These are phyloP conservation scores for Serendipita sp. DNA, from an alignment of 1,284 basidiomycete genomes.

Conservation along the genomic window DNA sequence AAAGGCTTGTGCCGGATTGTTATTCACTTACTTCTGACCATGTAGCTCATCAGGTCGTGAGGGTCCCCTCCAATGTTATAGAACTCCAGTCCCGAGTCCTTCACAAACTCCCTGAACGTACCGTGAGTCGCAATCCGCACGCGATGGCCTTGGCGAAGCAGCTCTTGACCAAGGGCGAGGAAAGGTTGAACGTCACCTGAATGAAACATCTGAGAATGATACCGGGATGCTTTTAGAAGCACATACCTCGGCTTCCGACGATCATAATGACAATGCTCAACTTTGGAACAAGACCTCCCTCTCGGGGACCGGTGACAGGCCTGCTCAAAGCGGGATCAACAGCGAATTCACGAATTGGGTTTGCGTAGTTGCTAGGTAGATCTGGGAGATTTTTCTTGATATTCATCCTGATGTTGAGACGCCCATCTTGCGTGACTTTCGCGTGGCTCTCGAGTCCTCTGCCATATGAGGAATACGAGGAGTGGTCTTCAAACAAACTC, in stretches of 20 bases:
- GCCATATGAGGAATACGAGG: background rate
- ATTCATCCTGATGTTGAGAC: slow-evolving; percentile 29
- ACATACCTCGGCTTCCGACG: slow-evolving; percentile 43
- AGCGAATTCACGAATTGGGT: slow-evolving; percentile 35
- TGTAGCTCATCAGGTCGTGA: slow-evolving; percentile 45
- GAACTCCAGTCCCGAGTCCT: slow-evolving; percentile 37
- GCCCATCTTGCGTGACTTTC: slow-evolving; percentile 25
- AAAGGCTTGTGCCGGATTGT: background rate
- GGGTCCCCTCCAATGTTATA: slow-evolving; percentile 45
- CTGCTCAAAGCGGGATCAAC: slow-evolving; percentile 23
- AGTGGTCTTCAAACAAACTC: no score
- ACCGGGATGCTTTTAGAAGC: slow-evolving; percentile 12
- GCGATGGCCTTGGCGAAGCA: slow-evolving; percentile 41
- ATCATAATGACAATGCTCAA: slow-evolving; percentile 52
- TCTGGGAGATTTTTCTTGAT: slow-evolving; percentile 36
- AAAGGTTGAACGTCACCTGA: slow-evolving; percentile 60
- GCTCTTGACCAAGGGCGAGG: slow-evolving; percentile 42
- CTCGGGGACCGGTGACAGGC: background rate
- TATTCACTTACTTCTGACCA: slow-evolving; percentile 34
- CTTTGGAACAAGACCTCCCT: slow-evolving; percentile 23
- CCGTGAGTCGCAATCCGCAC: slow-evolving; percentile 54
- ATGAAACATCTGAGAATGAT: slow-evolving; percentile 11
- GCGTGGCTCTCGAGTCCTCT: slow-evolving; percentile 25
- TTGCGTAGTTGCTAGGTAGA: slow-evolving; percentile 32
- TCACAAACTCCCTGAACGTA: slow-evolving; percentile 45